Evolutionary conservation across 2,329 filamentous ascomycete species (phyloP).

Genomic region (Aschersonia sp.): DNA sequence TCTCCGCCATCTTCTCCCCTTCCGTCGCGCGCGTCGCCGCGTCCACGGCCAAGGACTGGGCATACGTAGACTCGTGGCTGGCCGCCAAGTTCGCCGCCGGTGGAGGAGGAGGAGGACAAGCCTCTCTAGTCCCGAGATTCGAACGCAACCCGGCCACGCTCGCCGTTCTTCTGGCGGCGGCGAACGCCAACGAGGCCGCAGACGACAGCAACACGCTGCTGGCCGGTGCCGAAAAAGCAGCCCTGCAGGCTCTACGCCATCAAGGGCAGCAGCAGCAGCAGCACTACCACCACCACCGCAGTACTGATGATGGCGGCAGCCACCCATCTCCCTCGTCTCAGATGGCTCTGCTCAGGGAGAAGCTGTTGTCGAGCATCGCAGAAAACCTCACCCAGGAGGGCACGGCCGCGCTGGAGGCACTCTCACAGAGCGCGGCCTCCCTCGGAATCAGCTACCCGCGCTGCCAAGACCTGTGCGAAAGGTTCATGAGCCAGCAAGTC

Average conservation of each 20-base stretch:
- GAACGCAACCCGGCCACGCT: conserved; percentile 81
- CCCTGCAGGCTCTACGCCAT: conserved; percentile 22
- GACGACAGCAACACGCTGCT: conserved; percentile 54
- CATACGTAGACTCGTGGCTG: conserved; percentile 75
- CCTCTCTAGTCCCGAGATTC: conserved; percentile 46
- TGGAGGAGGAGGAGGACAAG: conserved; percentile 14
- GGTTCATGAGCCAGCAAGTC: conserved; percentile 41
- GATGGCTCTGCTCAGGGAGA: conserved; percentile 20
- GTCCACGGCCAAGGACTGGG: conserved; percentile 81
- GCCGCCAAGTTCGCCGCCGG: conserved; percentile 50
- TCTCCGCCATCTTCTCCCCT: conserved; percentile 49
- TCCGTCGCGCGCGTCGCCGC: conserved; percentile 60
- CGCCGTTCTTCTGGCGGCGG: conserved; percentile 57
- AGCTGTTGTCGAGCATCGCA: conserved; percentile 4
- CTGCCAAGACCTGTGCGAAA: conserved; percentile 32
- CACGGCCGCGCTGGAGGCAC: conserved; percentile 36
- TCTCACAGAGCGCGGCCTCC: conserved; percentile 36
- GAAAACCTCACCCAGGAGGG: conserved; percentile 36
- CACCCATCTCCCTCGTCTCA: no score
- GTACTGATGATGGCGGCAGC: no score
- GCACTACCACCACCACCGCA: conserved; percentile 2
- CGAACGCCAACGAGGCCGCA: conserved; percentile 60
- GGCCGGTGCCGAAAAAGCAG: conserved; percentile 41
- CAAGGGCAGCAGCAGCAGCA: conserved; percentile 12
- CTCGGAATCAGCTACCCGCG: conserved; percentile 33